phyloP scores from a whole-genome alignment of 1,284 basidiomycete species.

The Bondarzewia mesenterica region DNA sequence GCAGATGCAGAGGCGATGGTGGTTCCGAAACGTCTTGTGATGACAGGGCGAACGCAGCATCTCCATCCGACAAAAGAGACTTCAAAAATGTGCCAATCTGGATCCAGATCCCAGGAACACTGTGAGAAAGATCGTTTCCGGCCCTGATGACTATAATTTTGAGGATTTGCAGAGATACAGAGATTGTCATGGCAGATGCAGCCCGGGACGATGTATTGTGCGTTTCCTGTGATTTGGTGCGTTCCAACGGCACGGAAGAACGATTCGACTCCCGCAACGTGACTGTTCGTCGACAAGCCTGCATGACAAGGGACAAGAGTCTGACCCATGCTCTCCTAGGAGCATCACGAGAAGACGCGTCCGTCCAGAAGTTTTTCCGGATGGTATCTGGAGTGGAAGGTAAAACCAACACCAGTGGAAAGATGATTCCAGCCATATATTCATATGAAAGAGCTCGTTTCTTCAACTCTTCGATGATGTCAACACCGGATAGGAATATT shows the following conservation, averaged over 20 bases:
- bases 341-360: slow-evolving; percentile 35
- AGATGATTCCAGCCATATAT: slow-evolving; percentile 49
- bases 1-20: slow-evolving; percentile 37
- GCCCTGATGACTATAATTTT: slow-evolving; percentile 65
- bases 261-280: slow-evolving; percentile 8
- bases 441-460: slow-evolving; percentile 45
- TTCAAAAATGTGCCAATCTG: slow-evolving; percentile 44
- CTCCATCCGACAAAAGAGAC: slow-evolving; percentile 46
- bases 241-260: slow-evolving; percentile 18
- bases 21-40: slow-evolving; percentile 31
- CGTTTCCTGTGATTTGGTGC: slow-evolving; percentile 38
- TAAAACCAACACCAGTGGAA: slow-evolving; percentile 54
- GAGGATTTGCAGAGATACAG: slow-evolving; percentile 58
- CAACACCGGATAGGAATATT: slow-evolving; percentile 44
- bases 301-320: slow-evolving; percentile 51
- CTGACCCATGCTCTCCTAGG: slow-evolving; percentile 56
- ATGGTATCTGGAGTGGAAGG: slow-evolving; percentile 41
- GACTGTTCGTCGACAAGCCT: slow-evolving; percentile 7
- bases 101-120: slow-evolving; percentile 52
- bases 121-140: slow-evolving; percentile 45
- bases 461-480: slow-evolving; percentile 53
- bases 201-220: slow-evolving; percentile 8
- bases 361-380: slow-evolving; percentile 32
- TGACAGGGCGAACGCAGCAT: slow-evolving; percentile 44
- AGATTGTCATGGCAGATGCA: slow-evolving; percentile 33